Base-by-base conservation (phyloP, 495 filamentous ascomycete species). In the Recurvomyces mirabilis region DNA sequence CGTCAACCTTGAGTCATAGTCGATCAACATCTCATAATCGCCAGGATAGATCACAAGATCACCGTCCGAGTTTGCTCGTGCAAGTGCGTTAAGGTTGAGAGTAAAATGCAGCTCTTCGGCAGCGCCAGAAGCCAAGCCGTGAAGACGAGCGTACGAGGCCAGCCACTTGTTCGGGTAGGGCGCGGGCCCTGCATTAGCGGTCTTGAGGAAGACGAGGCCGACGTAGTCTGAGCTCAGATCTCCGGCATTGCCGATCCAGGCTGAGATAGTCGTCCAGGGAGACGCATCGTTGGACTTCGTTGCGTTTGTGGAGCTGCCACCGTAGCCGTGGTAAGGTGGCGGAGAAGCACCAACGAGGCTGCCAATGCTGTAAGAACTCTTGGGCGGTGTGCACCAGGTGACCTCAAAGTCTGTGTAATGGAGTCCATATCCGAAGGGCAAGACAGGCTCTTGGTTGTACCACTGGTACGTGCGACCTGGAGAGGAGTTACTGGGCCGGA, bases 151-250 rank as follows among this genome's bases (percentile, higher is more conserved):
- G 45, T 78, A 83, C 0, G 73, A 68, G 5, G 74, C 75, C 0
- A 85, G 66, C 57, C 70, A 71, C 56, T 83, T 83, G 49, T 73
- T 74, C 10, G 81, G 78, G 42, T 73, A 64, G 3, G 79, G 81
- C 38, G 54, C 50, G 1, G 78, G 79, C 0, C 81, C 81, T 31
- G 65, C 65, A 4, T 66, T 65, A 1, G 17, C n/a, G 20, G 71
- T 64, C 5, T 24, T 13, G 13, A 72, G 48, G 56, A 79, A 84
- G 0, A 62, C 60, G 35, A 84, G 65, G 5, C 66, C 71, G 0
- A 77, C 73, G 44, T 77, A 84, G 54, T 79, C 76, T 0, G 77
- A 81, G 4, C 58, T 45, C 0, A 53, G 53, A 0, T 61, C 55
- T 4, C 79, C 79, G 0, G 70, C 73, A 57, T 85, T 83, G 0